phyloP scores from a whole-genome alignment of 1,284 basidiomycete species.

The Melanopsichium pennsylvanicum region DNA sequence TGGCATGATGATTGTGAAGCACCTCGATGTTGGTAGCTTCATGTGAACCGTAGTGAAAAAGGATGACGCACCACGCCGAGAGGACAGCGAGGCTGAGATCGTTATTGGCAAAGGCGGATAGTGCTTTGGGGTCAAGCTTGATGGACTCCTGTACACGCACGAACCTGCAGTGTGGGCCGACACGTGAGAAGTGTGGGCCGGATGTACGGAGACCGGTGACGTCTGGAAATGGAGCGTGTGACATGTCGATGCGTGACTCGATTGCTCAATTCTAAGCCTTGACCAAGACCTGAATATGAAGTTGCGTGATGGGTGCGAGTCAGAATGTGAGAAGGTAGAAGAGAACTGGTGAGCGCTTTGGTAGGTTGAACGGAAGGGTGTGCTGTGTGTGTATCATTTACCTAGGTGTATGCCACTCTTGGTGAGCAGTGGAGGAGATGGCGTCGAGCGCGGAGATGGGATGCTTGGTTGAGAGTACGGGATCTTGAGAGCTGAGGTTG shows the following conservation, averaged over 20 bases:
- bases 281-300: too few species aligned
- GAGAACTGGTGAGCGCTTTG: too few species aligned
- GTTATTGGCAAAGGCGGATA: slow-evolving; percentile 9
- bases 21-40: slow-evolving; percentile 41
- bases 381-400: too few species aligned
- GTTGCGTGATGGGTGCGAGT: too few species aligned
- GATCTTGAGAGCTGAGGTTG: slow-evolving; percentile 4
- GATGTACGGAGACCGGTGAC: slow-evolving; percentile 56
- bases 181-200: slow-evolving; percentile 37
- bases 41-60: slow-evolving; percentile 42
- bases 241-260: too few species aligned
- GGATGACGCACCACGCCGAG: slow-evolving; percentile 37
- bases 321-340: too few species aligned
- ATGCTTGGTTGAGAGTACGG: too few species aligned
- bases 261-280: too few species aligned
- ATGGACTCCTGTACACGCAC: slow-evolving; percentile 14
- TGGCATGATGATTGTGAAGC: slow-evolving; percentile 8
- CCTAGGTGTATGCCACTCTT: too few species aligned
- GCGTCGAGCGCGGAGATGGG: too few species aligned
- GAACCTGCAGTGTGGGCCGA: slow-evolving; percentile 26
- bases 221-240: slow-evolving; percentile 60
- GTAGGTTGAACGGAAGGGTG: too few species aligned
- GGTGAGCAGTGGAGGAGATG: too few species aligned
- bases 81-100: slow-evolving; percentile 30
- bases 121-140: neutral